These are phyloP conservation scores for Cystobasidiaceae sp. DNA, from an alignment of 1,284 basidiomycete species.

Conservation along the genomic window DNA sequence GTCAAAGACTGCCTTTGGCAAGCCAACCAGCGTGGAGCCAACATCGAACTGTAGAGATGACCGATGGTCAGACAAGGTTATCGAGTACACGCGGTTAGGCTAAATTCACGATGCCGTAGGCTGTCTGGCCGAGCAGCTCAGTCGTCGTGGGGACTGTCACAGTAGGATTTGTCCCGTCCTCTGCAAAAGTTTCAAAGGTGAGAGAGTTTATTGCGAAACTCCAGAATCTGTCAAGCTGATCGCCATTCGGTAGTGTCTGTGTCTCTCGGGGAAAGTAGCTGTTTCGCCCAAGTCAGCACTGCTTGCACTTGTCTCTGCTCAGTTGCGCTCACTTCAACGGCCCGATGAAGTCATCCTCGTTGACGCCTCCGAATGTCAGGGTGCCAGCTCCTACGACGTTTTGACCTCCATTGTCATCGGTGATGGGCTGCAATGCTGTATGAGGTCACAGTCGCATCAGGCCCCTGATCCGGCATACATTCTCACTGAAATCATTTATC, in stretches of 20 bases:
- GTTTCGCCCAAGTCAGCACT: neutral
- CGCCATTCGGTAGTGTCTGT: neutral
- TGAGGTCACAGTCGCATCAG: too few relatives aligned
- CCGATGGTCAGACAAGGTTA: neutral
- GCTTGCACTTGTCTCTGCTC: neutral
- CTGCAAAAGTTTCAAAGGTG: conserved; percentile 15
- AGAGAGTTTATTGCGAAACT: conserved; percentile 20
- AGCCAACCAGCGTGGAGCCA: conserved; percentile 19
- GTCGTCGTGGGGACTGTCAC: neutral
- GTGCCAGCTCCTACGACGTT: conserved; percentile 17
- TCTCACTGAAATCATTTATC: too few relatives aligned
- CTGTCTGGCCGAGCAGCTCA: conserved; percentile 10
- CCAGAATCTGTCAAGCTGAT: conserved; percentile 11
- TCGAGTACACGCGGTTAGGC: neutral
- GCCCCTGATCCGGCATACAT: too few relatives aligned
- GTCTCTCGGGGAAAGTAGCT: conserved; percentile 16
- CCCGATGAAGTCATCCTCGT: conserved; percentile 7
- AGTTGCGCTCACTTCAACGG: conserved; percentile 1
- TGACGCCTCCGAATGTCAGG: conserved; percentile 23
- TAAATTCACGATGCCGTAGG: conserved; percentile 13
- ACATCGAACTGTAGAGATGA: conserved; percentile 11
- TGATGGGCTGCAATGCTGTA: conserved; percentile 10
- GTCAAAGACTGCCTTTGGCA: conserved; percentile 4
- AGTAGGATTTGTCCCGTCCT: neutral
- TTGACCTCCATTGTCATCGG: conserved; percentile 14